A percentile compares a stretch with the other conserved stretches of the same genome.
Conservation (phyloP, 331 rosid genomes). For the Erythrophleum ivorense region DNA sequence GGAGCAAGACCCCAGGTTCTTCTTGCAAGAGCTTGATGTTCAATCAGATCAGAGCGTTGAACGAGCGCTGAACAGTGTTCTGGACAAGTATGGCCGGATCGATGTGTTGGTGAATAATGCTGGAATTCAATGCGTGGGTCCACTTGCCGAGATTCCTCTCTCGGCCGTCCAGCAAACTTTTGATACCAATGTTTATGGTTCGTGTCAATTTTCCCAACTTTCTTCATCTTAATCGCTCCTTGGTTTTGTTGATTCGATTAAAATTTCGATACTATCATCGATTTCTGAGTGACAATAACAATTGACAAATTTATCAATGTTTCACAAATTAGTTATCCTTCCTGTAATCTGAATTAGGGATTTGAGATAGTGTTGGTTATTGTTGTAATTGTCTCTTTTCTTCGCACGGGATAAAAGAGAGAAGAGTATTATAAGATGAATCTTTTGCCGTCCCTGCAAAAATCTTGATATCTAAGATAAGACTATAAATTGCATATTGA, state of each 20-base stretch:
- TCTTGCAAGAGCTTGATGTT: conserved; percentile 75
- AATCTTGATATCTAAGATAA: background rate
- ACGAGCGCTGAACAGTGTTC: conserved; percentile 47
- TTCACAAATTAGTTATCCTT: background rate
- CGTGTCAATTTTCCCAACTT: background rate
- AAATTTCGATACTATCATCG: background rate
- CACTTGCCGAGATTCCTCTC: conserved; percentile 76
- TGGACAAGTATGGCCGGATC: conserved; percentile 59
- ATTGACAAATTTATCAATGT: no score
- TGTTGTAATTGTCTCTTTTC: background rate
- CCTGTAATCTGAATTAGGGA: background rate
- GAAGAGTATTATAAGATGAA: background rate
- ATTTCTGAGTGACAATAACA: background rate
- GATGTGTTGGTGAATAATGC: conserved; percentile 88
- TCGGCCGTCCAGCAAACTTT: conserved; percentile 59
- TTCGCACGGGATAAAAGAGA: background rate
- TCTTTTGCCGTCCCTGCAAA: background rate
- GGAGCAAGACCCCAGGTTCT: conserved; percentile 57
- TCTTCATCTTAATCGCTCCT: background rate
- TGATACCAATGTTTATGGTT: conserved; percentile 78
- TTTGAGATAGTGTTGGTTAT: background rate
- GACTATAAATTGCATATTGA: background rate
- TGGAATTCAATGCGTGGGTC: conserved; percentile 77
- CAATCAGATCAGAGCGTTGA: conserved; percentile 71
- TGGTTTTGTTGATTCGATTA: background rate